Evolutionary conservation across 805 yeast species (phyloP).

Genomic region (Metschnikowia santaceciliae): DNA sequence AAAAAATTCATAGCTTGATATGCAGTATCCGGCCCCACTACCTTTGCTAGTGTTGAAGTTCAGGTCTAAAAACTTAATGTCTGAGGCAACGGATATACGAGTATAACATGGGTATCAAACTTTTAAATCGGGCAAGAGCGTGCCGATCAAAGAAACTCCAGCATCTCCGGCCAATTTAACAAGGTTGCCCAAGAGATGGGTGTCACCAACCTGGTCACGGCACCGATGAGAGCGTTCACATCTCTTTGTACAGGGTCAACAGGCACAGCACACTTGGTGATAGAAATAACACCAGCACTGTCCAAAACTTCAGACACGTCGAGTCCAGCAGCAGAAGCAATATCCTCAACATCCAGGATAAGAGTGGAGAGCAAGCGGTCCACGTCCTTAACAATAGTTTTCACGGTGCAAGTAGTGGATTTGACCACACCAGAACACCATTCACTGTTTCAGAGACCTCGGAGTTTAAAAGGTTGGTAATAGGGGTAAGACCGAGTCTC

Average conservation of each 20-base stretch:
- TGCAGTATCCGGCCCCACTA: too few relatives aligned
- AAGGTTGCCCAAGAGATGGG: constrained; percentile 6
- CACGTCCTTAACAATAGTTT: neutral
- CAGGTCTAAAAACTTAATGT: neutral
- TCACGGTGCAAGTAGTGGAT: neutral
- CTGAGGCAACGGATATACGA: neutral
- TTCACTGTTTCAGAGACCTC: neutral
- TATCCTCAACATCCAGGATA: constrained; percentile 6
- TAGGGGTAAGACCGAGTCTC: neutral
- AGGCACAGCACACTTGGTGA: neutral
- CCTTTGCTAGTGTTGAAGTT: neutral
- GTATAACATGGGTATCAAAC: neutral
- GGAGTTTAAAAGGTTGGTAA: neutral
- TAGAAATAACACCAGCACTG: neutral
- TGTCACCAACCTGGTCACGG: constrained; percentile 3
- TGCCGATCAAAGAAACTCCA: constrained; percentile 5
- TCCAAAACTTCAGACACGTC: constrained; percentile 2
- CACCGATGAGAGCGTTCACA: neutral
- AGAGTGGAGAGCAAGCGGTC: constrained; percentile 3
- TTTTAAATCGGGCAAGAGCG: constrained; percentile 5
- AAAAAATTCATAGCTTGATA: too few relatives aligned
- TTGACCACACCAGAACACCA: neutral
- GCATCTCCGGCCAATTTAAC: constrained; percentile 1
- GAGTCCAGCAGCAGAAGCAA: constrained; percentile 10
- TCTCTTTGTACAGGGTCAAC: neutral